Evolutionary conservation across 179 eudicot species (phyloP).

Genomic region (Camellia oleifera): DNA sequence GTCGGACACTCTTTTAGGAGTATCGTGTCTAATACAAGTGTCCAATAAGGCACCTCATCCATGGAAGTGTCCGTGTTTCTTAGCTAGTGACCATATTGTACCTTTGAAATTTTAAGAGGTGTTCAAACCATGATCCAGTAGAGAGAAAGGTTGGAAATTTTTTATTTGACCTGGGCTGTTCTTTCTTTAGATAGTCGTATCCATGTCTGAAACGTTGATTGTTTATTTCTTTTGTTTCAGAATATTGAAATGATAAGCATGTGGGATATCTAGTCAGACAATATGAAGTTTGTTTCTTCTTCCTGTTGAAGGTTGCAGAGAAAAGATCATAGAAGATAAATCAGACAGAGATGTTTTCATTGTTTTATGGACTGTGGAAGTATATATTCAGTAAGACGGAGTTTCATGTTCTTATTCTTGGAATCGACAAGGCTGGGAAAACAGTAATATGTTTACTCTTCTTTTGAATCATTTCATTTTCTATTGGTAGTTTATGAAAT

Average conservation of each 20-base stretch:
- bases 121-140: not conserved
- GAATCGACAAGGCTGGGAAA: constrained; percentile 98
- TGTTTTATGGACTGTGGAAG: constrained; percentile 89
- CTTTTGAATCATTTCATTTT: constrained; percentile 3
- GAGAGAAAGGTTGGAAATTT: not conserved
- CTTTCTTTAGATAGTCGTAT: not conserved
- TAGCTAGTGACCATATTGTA: not conserved
- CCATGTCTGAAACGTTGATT: not conserved
- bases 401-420: constrained; percentile 95
- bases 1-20: no score
- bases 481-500: not conserved
- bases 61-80: no score
- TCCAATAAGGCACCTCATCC: no score
- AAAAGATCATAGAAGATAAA: constrained; percentile 17
- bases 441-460: constrained; percentile 47
- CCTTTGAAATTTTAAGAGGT: not conserved
- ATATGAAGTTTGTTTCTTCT: constrained; percentile 17
- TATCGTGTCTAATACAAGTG: no score
- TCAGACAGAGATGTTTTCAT: constrained; percentile 68
- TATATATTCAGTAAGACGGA: constrained; percentile 86
- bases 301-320: constrained; percentile 32
- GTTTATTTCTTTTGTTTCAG: constrained; percentile 1
- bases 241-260: constrained; percentile 1
- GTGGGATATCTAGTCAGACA: constrained; percentile 1
- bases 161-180: not conserved